Conservation (phyloP, 2,329 filamentous ascomycete species). For the Stemphylium lycopersici region DNA sequence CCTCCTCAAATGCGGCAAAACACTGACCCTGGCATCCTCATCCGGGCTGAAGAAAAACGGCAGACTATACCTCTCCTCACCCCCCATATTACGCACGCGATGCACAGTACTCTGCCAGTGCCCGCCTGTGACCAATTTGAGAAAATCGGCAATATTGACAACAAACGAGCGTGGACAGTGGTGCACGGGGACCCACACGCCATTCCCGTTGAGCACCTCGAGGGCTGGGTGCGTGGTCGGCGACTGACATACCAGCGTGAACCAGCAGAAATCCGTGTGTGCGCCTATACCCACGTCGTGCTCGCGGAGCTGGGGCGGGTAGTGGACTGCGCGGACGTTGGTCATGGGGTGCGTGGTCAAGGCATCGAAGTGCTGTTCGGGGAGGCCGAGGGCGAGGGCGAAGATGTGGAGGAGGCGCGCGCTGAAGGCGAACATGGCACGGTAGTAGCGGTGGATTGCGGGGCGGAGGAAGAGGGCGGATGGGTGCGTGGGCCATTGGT, state of each 20-base stretch:
- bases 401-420: conserved; percentile 44
- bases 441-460: conserved; percentile 41
- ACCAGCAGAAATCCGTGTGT: conserved; percentile 53
- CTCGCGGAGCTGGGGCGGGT: conserved; percentile 45
- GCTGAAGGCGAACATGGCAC: conserved; percentile 38
- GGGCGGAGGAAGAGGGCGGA: conserved; percentile 38
- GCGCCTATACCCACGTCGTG: conserved; percentile 49
- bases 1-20: conserved; percentile 37
- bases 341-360: conserved; percentile 51
- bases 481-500: conserved; percentile 42
- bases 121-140: conserved; percentile 51
- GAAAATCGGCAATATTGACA: conserved; percentile 51
- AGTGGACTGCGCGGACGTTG: conserved; percentile 51
- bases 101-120: conserved; percentile 51
- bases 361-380: conserved; percentile 48
- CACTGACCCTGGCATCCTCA: conserved; percentile 42
- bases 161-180: conserved; percentile 47
- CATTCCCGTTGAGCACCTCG: conserved; percentile 53
- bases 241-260: conserved; percentile 49
- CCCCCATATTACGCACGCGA: conserved; percentile 48
- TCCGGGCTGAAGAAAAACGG: conserved; percentile 51
- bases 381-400: conserved; percentile 50
- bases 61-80: conserved; percentile 49
- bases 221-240: conserved; percentile 37
- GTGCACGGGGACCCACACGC: conserved; percentile 49